phyloP scores from a whole-genome alignment of 2,329 filamentous ascomycete genomes.

The Fusarium continuum region DNA sequence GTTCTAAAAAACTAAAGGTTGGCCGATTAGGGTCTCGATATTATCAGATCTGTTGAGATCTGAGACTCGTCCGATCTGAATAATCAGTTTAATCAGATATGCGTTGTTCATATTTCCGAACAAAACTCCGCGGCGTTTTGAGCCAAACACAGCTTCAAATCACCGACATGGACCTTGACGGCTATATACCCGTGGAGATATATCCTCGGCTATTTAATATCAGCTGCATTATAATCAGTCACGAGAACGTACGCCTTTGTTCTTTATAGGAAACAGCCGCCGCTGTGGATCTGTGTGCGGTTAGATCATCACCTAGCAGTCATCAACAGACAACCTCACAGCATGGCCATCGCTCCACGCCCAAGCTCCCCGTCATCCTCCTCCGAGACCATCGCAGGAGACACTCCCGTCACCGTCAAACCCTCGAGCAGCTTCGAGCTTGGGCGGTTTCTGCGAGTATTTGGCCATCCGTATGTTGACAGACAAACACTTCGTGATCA shows the following conservation, averaged over 20 bases:
- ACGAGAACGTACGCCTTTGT: too few relatives aligned
- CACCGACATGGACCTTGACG: too few relatives aligned
- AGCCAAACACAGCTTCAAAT: not conserved
- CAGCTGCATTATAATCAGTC: not conserved
- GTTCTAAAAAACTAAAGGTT: too few relatives aligned
- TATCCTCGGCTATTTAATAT: not conserved
- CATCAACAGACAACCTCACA: accelerated
- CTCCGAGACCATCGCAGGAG: not conserved
- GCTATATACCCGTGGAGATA: not conserved
- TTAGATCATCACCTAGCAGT: not conserved
- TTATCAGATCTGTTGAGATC: too few relatives aligned
- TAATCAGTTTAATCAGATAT: too few relatives aligned
- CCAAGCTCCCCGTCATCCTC: not conserved
- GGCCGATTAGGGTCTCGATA: too few relatives aligned
- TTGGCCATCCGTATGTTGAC: not conserved
- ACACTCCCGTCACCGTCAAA: not conserved
- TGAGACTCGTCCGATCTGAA: too few relatives aligned
- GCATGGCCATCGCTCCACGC: not conserved
- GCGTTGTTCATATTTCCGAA: not conserved
- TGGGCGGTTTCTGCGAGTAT: accelerated
- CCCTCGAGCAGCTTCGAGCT: not conserved
- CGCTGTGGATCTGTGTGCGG: not conserved
- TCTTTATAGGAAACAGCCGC: not conserved
- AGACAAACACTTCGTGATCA: conserved; percentile 1
- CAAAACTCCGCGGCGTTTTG: not conserved